These are phyloP conservation scores for Pleurotus sapidus DNA, from an alignment of 768 basidiomycete species.

Conservation along the genomic window DNA sequence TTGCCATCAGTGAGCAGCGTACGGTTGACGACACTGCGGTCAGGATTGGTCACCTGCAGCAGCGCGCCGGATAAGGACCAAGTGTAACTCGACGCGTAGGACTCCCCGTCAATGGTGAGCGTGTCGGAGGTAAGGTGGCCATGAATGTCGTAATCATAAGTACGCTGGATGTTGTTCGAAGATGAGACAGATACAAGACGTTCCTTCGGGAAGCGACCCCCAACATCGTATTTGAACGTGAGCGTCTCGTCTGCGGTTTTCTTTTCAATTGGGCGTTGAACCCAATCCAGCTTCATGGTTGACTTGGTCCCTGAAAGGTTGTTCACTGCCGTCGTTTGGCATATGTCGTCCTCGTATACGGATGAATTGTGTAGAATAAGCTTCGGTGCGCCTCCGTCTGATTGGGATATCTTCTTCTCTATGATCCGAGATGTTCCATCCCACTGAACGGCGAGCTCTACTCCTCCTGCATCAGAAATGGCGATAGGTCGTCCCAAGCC, in stretches of 20 bases:
- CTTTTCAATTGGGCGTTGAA: not conserved
- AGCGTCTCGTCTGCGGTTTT: not conserved
- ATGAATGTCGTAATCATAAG: slow-evolving; percentile 4
- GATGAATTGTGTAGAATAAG: not conserved
- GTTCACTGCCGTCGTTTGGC: not conserved
- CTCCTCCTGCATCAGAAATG: not conserved
- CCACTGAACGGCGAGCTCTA: not conserved
- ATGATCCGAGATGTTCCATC: not conserved
- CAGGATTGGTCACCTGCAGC: not conserved
- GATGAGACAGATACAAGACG: slow-evolving; percentile 5
- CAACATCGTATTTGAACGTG: not conserved
- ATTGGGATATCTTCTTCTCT: not conserved
- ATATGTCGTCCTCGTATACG: not conserved
- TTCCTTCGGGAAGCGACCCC: not conserved
- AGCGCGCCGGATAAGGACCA: not conserved
- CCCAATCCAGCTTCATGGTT: not conserved
- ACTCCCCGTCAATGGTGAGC: not conserved
- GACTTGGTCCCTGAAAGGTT: not conserved
- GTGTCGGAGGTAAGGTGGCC: slow-evolving; percentile 1
- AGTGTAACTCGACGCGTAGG: not conserved
- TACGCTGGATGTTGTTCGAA: not conserved
- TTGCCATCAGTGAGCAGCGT: not conserved
- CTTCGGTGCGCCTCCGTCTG: not conserved
- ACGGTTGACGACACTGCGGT: not conserved
- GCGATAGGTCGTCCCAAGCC: not conserved